These are phyloP conservation scores for Aspergillus unguis DNA, from an alignment of 2,329 filamentous ascomycete species.

Conservation along the genomic window DNA sequence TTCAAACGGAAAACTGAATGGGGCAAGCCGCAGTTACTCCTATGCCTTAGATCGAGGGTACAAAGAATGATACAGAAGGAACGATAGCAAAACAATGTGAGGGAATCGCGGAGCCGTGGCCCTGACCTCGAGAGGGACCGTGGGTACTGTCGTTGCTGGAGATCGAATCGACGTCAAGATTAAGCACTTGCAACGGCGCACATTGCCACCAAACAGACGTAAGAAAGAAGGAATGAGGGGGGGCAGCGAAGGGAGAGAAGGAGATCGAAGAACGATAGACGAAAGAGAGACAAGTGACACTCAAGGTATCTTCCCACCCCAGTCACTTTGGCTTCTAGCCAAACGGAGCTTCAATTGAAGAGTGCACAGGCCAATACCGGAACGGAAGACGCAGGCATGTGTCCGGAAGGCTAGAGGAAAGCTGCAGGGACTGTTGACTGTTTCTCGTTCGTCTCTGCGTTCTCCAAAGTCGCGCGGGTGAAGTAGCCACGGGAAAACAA, in stretches of 20 bases:
- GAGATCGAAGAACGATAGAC: conserved; percentile 7
- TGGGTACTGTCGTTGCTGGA: conserved; percentile 16
- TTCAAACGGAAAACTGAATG: conserved; percentile 6
- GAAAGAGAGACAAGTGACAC: conserved; percentile 21
- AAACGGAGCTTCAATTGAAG: conserved; percentile 25
- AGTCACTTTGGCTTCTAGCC: conserved; percentile 18
- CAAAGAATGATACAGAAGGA: conserved; percentile 5
- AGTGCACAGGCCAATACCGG: conserved; percentile 20
- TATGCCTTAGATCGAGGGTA: conserved; percentile 17
- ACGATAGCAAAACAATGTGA: conserved; percentile 12
- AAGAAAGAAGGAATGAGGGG: conserved; percentile 14
- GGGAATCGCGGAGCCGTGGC: conserved; percentile 15
- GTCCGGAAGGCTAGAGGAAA: conserved; percentile 24
- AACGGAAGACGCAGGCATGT: conserved; percentile 19
- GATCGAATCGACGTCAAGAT: conserved; percentile 22
- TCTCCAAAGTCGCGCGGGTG: conserved; percentile 6
- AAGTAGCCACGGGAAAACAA: conserved; percentile 14
- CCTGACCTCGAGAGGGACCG: conserved; percentile 11
- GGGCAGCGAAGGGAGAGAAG: conserved; percentile 6
- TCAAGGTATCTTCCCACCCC: conserved; percentile 13
- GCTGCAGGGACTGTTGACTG: conserved; percentile 30
- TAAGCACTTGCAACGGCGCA: conserved; percentile 23
- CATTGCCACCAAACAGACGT: conserved; percentile 20
- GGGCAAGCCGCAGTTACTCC: conserved; percentile 13
- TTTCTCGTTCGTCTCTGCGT: conserved; percentile 16